Evolutionary conservation across 371 early-diverging fungal species (phyloP), one percentile per base, ranked within the genome.

Genomic region (Mortierella polycephala): DNA sequence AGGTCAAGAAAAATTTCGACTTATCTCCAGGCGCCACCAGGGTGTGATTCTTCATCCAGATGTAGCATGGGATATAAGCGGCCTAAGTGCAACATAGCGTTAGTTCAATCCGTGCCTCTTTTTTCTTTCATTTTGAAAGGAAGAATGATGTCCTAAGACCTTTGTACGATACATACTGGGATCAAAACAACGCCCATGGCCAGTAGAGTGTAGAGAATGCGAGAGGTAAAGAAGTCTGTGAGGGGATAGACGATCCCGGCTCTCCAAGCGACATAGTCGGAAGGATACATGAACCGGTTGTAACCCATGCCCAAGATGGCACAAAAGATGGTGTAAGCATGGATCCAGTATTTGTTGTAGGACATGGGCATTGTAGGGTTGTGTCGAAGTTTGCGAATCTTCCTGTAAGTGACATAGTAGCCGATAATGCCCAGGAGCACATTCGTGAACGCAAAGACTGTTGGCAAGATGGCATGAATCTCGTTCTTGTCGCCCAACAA

Each of bases 401-500:
- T 67, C 12, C 46, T 7, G 57, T 76, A 76, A 10, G 76, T 76
- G 18, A 76, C 50, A 64, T 76, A 67, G 40, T 76, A 76, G 7
- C 76, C 76, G 49, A 76, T 76, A 57, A 76, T 71, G 12, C 76
- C 76, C 14, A 76, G 23, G 8, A 76, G 71, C 0, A 76, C 68
- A 20, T 76, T 76, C 3, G 76, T 76, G 39, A 76, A 76, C 13
- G 76, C 71, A 67, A 76, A 76, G 64, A 76, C 51, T 12, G 76
- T 76, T 1, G 76, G 76, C 37, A 76, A 37, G 46, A 76, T 61
- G 21, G 76, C 76, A 52, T 71, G 76, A 60, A 76, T 76, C 18
- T 76, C 76, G 37, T 76, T 76, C 76, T 76, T 76, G 68, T 76
- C 76, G 18, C 76, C 76, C 42, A 76, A 68, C 42, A 76, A 40